phyloP scores from a whole-genome alignment of 805 yeast genomes.

The Cyberlindnera misumaiensis region DNA sequence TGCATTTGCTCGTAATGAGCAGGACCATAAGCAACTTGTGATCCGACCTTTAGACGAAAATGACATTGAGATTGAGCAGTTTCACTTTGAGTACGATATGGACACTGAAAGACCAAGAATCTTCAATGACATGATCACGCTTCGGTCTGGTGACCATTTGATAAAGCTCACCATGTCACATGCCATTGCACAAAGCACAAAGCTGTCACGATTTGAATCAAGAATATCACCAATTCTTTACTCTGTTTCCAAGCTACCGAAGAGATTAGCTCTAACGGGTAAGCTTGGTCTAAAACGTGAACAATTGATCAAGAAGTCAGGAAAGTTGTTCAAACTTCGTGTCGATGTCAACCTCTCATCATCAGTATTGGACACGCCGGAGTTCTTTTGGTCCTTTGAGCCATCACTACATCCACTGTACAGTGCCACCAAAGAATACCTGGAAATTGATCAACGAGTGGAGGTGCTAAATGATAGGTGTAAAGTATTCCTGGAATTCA shows the following conservation, averaged over 20 bases:
- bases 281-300: conserved; percentile 76
- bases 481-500: conserved; percentile 87
- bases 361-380: conserved; percentile 90
- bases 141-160: conserved; percentile 86
- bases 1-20: conserved; percentile 41
- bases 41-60: conserved; percentile 75
- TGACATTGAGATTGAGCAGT: conserved; percentile 86
- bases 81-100: conserved; percentile 43
- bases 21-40: conserved; percentile 44
- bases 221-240: conserved; percentile 79
- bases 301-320: conserved; percentile 81
- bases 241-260: conserved; percentile 85
- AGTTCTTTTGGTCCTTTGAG: conserved; percentile 92
- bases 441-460: conserved; percentile 92
- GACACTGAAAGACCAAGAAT: conserved; percentile 64
- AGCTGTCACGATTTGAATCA: conserved; percentile 84
- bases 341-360: conserved; percentile 92
- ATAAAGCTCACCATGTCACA: conserved; percentile 91
- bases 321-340: conserved; percentile 79
- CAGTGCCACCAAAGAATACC: conserved; percentile 80
- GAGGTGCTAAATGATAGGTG: conserved; percentile 91
- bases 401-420: conserved; percentile 94
- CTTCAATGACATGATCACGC: conserved; percentile 88
- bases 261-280: conserved; percentile 85
- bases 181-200: conserved; percentile 95